These are phyloP conservation scores for Phyllosticta paracitricarpa DNA, from an alignment of 2,329 filamentous ascomycete genomes.

Conservation along the genomic window DNA sequence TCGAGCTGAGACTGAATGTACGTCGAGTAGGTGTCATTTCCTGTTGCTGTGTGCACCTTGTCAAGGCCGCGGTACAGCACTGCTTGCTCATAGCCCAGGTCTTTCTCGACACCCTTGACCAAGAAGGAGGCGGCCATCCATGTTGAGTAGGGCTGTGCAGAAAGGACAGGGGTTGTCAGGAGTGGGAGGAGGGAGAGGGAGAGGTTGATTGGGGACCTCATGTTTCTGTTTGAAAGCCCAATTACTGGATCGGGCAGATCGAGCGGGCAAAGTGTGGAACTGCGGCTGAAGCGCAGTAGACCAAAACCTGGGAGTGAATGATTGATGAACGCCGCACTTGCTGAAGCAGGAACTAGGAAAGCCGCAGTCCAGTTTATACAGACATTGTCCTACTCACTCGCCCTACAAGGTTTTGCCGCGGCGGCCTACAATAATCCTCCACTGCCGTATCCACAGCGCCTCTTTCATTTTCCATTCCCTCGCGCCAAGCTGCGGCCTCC, in stretches of 20 bases:
- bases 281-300: background rate
- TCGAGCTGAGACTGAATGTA: constrained; percentile 40
- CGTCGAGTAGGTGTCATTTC: constrained; percentile 34
- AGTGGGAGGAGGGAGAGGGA: background rate
- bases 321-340: background rate
- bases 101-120: constrained; percentile 27
- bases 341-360: background rate
- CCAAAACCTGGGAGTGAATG: background rate
- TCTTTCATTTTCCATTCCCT: background rate
- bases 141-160: constrained; percentile 20
- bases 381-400: background rate
- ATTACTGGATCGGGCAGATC: background rate
- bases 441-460: background rate
- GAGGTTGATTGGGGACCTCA: background rate
- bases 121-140: constrained; percentile 42
- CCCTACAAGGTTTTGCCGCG: background rate
- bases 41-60: constrained; percentile 34
- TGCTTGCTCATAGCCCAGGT: constrained; percentile 36
- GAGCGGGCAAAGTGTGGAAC: background rate
- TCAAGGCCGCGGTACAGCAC: constrained; percentile 40
- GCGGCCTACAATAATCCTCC: background rate
- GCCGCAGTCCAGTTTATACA: background rate
- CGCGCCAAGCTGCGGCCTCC: background rate
- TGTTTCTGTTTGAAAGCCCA: background rate
- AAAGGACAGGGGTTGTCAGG: background rate